Conservation (phyloP, 2,329 filamentous ascomycete species). For the Scedosporium aurantiacum region DNA sequence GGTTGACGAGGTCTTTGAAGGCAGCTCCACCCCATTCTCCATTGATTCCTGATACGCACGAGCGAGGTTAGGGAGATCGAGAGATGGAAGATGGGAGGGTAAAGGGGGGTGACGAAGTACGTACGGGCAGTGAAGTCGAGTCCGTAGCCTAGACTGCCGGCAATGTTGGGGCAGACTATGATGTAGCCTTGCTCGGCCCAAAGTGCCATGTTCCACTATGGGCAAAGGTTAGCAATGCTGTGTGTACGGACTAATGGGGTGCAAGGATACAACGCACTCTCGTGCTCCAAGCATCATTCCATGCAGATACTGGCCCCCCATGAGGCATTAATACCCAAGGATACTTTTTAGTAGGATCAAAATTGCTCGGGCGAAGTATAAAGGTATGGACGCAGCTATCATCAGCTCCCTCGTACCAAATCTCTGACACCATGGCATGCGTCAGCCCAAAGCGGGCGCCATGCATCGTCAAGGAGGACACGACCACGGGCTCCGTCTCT, state of each 20-base stretch:
- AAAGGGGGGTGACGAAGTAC: conserved; percentile 2
- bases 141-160: conserved; percentile 47
- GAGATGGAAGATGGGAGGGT: neutral
- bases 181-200: conserved; percentile 53
- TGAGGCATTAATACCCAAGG: conserved; percentile 27
- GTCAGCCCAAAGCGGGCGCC: conserved; percentile 22
- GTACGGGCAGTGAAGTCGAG: conserved; percentile 22
- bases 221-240: neutral
- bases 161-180: conserved; percentile 47
- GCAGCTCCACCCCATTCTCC: conserved; percentile 27
- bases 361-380: conserved; percentile 25
- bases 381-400: conserved; percentile 26
- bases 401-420: conserved; percentile 28
- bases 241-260: neutral
- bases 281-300: conserved; percentile 42
- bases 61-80: conserved; percentile 11
- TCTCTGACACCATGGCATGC: conserved; percentile 25
- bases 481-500: neutral
- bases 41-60: conserved; percentile 32
- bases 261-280: conserved; percentile 17
- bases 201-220: conserved; percentile 39
- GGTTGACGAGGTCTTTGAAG: conserved; percentile 39
- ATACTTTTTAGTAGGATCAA: conserved; percentile 24
- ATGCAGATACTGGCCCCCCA: conserved; percentile 31
- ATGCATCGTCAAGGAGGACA: conserved; percentile 8